These are phyloP conservation scores for Trapa bicornis DNA, from an alignment of 345 rosid species.

Conservation along the genomic window DNA sequence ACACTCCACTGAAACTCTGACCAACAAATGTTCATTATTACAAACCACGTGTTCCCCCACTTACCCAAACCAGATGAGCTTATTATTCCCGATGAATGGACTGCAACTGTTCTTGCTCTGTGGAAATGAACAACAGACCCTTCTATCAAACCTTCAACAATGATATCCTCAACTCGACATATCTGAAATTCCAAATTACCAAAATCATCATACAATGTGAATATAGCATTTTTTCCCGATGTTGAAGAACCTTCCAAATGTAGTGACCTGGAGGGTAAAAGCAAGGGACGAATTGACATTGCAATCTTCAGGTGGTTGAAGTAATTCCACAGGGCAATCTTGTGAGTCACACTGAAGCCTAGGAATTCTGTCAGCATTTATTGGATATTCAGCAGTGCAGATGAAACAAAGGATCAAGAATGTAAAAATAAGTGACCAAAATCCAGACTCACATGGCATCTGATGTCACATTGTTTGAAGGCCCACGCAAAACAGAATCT, in stretches of 20 bases:
- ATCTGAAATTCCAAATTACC: conserved; percentile 40
- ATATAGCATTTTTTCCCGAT: conserved; percentile 3
- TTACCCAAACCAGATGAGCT: conserved; percentile 85
- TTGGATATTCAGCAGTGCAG: conserved; percentile 11
- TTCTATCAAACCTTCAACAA: conserved; percentile 72
- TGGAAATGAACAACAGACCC: conserved; percentile 97
- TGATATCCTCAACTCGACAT: conserved; percentile 92
- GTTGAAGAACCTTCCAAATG: background rate
- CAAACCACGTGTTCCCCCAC: background rate
- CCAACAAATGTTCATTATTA: background rate
- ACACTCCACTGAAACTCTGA: background rate
- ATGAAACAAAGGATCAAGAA: conserved; percentile 5
- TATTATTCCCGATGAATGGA: conserved; percentile 64
- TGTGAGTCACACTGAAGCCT: conserved; percentile 69
- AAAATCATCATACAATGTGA: conserved; percentile 6
- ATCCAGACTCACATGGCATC: conserved; percentile 67
- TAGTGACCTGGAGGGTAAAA: conserved; percentile 84
- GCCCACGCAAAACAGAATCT: conserved; percentile 86
- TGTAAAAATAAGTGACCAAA: conserved; percentile 5
- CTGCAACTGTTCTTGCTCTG: conserved; percentile 69
- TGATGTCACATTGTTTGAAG: conserved; percentile 61
- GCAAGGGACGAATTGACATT: conserved; percentile 90
- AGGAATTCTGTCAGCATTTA: conserved; percentile 43
- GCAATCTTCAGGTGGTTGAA: conserved; percentile 98
- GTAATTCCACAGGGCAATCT: conserved; percentile 77